Evolutionary conservation across 2,329 filamentous ascomycete genomes (phyloP), one percentile per base, ranked within the genome.

Genomic region (Grosmannia serpens): DNA sequence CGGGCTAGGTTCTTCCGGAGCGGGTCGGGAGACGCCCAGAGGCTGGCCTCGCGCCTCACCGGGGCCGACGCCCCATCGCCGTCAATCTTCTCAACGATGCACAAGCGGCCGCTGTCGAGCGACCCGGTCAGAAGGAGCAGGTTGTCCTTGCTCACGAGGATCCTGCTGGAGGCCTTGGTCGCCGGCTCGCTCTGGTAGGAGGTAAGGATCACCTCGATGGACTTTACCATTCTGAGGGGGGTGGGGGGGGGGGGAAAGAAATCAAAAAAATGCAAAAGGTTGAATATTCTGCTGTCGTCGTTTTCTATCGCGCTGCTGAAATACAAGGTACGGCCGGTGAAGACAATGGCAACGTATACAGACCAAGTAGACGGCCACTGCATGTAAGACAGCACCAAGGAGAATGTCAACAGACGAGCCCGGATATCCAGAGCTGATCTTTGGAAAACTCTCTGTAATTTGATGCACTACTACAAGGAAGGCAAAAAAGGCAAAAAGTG

Each of bases 1-100:
- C 91, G 60, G 46, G 65, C 68, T 15, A 67, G 60, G 22, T 62
- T 65, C 64, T 65, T 66, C 55, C 67, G 68, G 22, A 64, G 57
- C 6, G 55, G 46, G n/a, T 63, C 59, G 0, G 59, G 60, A 1
- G 60, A 47, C 1, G 41, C 55, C 46, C 56, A 63, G 11, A 66
- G 57, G 1, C 47, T 24, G 7, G 62, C 65, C 55, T 65, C 57
- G 17, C 64, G 62, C 24, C 35, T 26, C 11, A 46, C 35, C 24
- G 47, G 24, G 10, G 7, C 20, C 10, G 33, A 26, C 5, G 47
- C 7, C 10, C 31, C 29, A 13, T 55, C 46, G 51, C 49, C 56
- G 31, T 35, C 44, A 13, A 56, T 17, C 56, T 31, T 47, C 58
- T 64, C 63, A 46, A 66, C 44, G 9, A 58, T 20, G 52, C 65